A percentile compares a stretch with the other conserved stretches of the same genome.
These are phyloP conservation scores for Pholiota molesta DNA, from an alignment of 768 basidiomycete genomes.

Conservation along the genomic window DNA sequence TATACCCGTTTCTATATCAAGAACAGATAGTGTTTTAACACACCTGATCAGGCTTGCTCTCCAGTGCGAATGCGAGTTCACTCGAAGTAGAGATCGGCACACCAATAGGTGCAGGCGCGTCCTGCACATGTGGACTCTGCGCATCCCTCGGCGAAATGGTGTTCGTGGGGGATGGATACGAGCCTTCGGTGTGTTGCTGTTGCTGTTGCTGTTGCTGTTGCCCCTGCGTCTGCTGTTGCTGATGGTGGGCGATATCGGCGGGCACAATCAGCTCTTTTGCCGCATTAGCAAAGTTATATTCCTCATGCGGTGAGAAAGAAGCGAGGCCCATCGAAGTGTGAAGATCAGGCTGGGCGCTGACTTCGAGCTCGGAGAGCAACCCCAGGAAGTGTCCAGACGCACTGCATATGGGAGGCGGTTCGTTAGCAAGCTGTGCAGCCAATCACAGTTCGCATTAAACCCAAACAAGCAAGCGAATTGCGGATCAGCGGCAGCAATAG, in stretches of 20 bases:
- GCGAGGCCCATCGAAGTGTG: constrained; percentile 17
- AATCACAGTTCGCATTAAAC: constrained; percentile 7
- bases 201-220: constrained; percentile 18
- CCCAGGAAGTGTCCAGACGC: constrained; percentile 42
- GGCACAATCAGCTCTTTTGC: constrained; percentile 15
- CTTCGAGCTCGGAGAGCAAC: constrained; percentile 47
- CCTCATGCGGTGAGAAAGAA: constrained; percentile 31
- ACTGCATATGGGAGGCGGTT: constrained; percentile 20
- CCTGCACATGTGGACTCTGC: constrained; percentile 24
- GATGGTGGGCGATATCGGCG: constrained; percentile 8
- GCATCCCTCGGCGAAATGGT: constrained; percentile 23
- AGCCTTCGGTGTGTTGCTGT: constrained; percentile 17
- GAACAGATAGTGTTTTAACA: constrained; percentile 2
- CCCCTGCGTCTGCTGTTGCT: constrained; percentile 17
- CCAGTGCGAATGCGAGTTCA: constrained; percentile 31
- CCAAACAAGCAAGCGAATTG: constrained; percentile 12
- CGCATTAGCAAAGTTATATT: constrained; percentile 18
- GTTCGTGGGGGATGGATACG: constrained; percentile 27
- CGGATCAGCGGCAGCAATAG: constrained; percentile 9
- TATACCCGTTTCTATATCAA: neutral
- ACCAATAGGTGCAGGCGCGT: constrained; percentile 13
- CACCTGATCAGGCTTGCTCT: constrained; percentile 24
- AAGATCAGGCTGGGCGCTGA: constrained; percentile 29
- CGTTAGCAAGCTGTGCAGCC: constrained; percentile 1
- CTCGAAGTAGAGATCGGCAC: constrained; percentile 29